Evolutionary conservation across 192 early-diverging fungal genomes (phyloP), one percentile per base, ranked within the genome.

Genomic region (Diversispora eburnea): DNA sequence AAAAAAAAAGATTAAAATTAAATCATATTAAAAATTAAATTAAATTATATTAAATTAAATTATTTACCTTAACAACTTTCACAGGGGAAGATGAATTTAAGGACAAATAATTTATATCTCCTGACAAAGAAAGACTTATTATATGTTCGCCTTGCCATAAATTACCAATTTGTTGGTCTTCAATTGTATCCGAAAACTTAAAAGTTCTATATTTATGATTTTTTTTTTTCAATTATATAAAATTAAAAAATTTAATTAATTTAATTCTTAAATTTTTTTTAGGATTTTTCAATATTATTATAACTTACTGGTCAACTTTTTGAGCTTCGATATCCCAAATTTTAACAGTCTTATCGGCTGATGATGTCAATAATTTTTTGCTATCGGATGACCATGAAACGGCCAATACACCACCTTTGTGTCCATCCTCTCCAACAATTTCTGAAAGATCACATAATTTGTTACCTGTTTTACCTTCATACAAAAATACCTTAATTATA

Each of bases 81-180:
- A 86, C 78, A 6, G 84, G 67, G 25, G 80, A 81, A 68, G 85
- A 83, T 39, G 78, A 76, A 56, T 78, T 80, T 39, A 80, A 78
- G 69, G 92, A 90, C 47, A 99, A 80, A 63, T 92, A 94, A 82
- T 94, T 95, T 67, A 99, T 79, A 70, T 93, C 87, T 41, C 97
- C 97, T 15, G 86, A 91, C 17, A 97, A 81, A 12, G 95, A 95
- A 39, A 93, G 78, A 60, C 89, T 88, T 56, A 99, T 64, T 6
- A 97, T 73, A 65, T 88, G 74, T 61, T 87, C 78, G 48, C 89
- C 92, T 42, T 87, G 86, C 96, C 96, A 98, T 74, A 97, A 77
- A 70, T 91, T 91, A 62, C 97, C 97, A 22, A 99, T 90, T 82
- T 99, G 97, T 79, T 98, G 96, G 68, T 93, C 83, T 41, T 90